Evolutionary conservation across 169 alveolate species (phyloP).

Genomic region (Plasmodium gonderi): DNA sequence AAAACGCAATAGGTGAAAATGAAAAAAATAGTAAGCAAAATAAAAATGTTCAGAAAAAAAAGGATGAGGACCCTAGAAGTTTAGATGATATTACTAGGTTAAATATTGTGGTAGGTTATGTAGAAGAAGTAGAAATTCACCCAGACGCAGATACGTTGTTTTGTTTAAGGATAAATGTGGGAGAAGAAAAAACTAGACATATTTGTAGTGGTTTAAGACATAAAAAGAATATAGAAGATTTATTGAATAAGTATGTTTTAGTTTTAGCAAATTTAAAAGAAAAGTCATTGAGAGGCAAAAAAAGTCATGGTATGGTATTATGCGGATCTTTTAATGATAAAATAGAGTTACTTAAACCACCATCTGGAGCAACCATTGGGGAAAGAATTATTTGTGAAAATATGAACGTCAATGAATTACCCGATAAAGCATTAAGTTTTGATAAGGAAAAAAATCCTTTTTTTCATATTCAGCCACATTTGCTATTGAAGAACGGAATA

Average conservation of each 20-base stretch:
- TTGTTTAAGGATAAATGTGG: slow-evolving; percentile 83
- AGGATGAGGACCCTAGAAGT: slow-evolving; percentile 75
- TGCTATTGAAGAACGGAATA: slow-evolving; percentile 31
- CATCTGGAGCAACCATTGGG: slow-evolving; percentile 49
- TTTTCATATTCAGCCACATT: slow-evolving; percentile 59
- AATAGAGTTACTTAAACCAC: slow-evolving; percentile 60
- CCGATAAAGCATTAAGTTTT: slow-evolving; percentile 55
- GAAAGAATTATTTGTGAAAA: slow-evolving; percentile 57
- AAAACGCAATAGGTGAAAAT: slow-evolving; percentile 11
- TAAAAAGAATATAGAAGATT: slow-evolving; percentile 82
- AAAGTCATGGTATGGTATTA: slow-evolving; percentile 88
- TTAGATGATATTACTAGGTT: slow-evolving; percentile 81
- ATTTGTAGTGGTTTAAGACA: slow-evolving; percentile 87
- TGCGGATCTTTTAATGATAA: slow-evolving; percentile 73
- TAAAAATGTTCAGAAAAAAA: slow-evolving; percentile 25
- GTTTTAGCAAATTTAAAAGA: slow-evolving; percentile 87
- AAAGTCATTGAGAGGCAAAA: slow-evolving; percentile 85
- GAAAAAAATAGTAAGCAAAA: slow-evolving; percentile 57
- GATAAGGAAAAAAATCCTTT: slow-evolving; percentile 67
- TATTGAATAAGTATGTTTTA: slow-evolving; percentile 84
- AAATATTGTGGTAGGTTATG: slow-evolving; percentile 80
- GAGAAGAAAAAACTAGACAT: slow-evolving; percentile 80
- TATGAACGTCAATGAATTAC: slow-evolving; percentile 25
- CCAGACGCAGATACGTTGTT: slow-evolving; percentile 85
- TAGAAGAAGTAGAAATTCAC: slow-evolving; percentile 81